Base-by-base conservation (phyloP, 1,139 yeast genomes). In the Neolecta irregularis region DNA sequence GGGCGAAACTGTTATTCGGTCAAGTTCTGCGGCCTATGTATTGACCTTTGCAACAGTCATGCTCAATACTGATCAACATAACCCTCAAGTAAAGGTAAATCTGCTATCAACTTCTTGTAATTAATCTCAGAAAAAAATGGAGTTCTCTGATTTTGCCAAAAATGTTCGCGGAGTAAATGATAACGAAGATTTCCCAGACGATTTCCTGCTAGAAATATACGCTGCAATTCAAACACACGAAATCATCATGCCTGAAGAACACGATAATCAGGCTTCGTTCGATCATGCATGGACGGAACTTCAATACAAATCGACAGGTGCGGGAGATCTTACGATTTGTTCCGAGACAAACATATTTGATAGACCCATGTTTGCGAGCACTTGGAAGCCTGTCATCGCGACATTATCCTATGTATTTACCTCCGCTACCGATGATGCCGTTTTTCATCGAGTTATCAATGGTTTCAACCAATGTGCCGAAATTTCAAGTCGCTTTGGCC, bases 211-310 rank as follows among this genome's bases (percentile, higher is more conserved):
- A 39, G 78, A 70, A 45, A 81, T 88, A 26, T 91, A 78, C 53
- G 61, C 66, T 26, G 77, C 93, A 1, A 85, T 91, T 40, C 68
- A 71, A 44, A 81, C 76, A 38, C 69, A 79, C 36, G 99, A 91
- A 55, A 88, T 88, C 44, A 81, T 91, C 37, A 80, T 91, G 85
- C 96, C 98, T 0, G 98, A 88, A 48, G 99, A 91, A 52, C 96
- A 85, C 49, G 83, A 81, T 26, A 64, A 63, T 12, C 75, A 73
- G 22, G 83, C 78, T 50, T 77, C 93, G 73, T 88, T 85, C 57
- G 96, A 85, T 51, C 88, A 79, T 50, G 73, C 77, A 12, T 91
- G 99, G 99, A 77, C 78, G 48, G 78, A 79, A 44, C 58, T 81
- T 45, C 69, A 85, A 36, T 69, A 81, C 2, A 51, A 46, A 42